Evolutionary conservation across 768 basidiomycete genomes (phyloP).

Genomic region (Aureoboletus auriporus): DNA sequence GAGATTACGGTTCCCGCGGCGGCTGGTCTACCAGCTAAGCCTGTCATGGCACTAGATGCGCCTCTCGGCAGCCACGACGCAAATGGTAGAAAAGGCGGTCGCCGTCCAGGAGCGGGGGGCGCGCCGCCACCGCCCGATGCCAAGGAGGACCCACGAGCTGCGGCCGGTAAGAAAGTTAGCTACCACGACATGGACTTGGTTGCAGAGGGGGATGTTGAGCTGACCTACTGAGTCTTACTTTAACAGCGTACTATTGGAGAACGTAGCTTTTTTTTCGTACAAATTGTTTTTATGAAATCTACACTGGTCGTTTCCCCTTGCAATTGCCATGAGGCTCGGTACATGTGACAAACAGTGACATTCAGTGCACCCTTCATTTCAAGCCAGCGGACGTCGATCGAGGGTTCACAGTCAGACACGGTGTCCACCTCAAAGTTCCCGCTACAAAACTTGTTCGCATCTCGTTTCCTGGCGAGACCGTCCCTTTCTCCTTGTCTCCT

Average conservation of each 20-base stretch:
- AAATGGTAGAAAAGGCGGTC: slow-evolving; percentile 33
- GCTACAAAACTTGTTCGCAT: slow-evolving; percentile 12
- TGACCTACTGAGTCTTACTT: slow-evolving; percentile 36
- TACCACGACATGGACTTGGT: slow-evolving; percentile 96
- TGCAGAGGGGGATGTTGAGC: slow-evolving; percentile 72
- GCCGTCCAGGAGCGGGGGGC: slow-evolving; percentile 36
- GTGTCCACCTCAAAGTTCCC: slow-evolving; percentile 10
- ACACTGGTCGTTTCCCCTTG: slow-evolving; percentile 13
- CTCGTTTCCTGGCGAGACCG: slow-evolving; percentile 27
- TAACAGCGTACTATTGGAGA: slow-evolving; percentile 23
- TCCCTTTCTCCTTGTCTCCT: slow-evolving; percentile 8
- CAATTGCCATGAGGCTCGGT: slow-evolving; percentile 26
- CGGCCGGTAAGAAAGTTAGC: slow-evolving; percentile 83
- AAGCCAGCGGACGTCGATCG: slow-evolving; percentile 21
- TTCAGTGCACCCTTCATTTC: slow-evolving; percentile 21
- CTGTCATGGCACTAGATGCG: slow-evolving; percentile 52
- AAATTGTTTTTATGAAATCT: slow-evolving; percentile 28
- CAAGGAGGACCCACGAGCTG: slow-evolving; percentile 90
- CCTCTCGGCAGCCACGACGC: slow-evolving; percentile 39
- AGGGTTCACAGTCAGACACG: slow-evolving; percentile 18
- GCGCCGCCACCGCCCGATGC: slow-evolving; percentile 76
- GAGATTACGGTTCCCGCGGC: slow-evolving; percentile 52
- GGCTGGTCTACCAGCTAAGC: slow-evolving; percentile 80
- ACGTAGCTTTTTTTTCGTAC: slow-evolving; percentile 12
- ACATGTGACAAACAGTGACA: slow-evolving; percentile 28